Base-by-base conservation (phyloP, 768 basidiomycete species). In the Rhodotorula paludigena region DNA sequence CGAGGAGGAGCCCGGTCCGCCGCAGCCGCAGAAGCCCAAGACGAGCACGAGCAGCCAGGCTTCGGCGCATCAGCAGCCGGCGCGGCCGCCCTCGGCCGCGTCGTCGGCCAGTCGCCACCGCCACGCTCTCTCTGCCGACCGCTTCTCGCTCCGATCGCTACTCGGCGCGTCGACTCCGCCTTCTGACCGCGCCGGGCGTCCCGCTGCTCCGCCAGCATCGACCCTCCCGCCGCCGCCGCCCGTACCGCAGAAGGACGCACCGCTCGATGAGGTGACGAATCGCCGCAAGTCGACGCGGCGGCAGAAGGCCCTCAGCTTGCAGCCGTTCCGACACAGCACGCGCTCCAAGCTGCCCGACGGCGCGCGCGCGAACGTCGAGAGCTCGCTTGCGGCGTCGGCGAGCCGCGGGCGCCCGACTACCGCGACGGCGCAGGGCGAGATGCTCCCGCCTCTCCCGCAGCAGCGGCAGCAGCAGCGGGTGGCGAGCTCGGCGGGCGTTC, bases 291-390 rank as follows among this genome's bases (percentile, higher is more conserved):
- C 52, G 45, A 59, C 32, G 15, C 52, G 71, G 20, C 73, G 77
- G 59, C 75, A 90, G 73, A 92, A 89, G 78, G 93, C 92, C 0
- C 82, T 96, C 69, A 90, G 87, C 0, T 84, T 92, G 47, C 68
- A 69, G 54, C 68, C 68, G 18, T 72, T 72, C 60, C 57, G 60
- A 38, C 35, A 65, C 57, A 52, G 53, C 53, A 42, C 52, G 32
- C 60, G 52, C 45, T 59, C 70, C 42, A 72, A 66, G 47, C 33
- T 72, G 30, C 51, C 71, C 5, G 65, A 68, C 42, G 44, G 52
- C 11, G 28, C 60, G n/a, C 55, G 59, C 28, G 52, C 38, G 7
- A 63, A 73, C 48, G 53, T 64, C 59, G 59, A 62, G 1, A 51
- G 30, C 21, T 44, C 61, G 30, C 25, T 48, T 35, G 60, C 52